A percentile compares a stretch with the other conserved stretches of the same genome.
Conservation (phyloP, 305 asterid species). For the Solanum hybrid region DNA sequence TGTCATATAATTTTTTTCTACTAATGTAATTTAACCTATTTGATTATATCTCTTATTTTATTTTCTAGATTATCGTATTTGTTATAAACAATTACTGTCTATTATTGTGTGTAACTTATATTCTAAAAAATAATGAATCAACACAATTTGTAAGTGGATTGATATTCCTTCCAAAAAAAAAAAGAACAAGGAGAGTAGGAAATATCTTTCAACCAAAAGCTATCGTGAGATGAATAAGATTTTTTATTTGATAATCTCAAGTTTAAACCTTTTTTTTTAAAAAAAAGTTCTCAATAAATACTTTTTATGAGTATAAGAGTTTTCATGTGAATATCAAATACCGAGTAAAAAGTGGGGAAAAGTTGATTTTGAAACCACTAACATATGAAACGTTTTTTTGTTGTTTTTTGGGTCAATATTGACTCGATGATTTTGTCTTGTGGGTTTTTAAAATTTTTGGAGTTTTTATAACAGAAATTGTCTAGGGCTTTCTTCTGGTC, state of each 20-base stretch:
- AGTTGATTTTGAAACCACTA: not conserved
- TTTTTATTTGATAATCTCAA: not conserved
- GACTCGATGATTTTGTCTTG: not conserved
- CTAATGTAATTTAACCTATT: not conserved
- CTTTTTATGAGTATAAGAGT: not conserved
- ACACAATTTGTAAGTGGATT: not conserved
- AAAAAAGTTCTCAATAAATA: not conserved
- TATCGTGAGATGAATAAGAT: not conserved
- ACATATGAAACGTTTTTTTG: not conserved
- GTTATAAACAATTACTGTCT: not conserved
- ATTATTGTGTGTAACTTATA: not conserved
- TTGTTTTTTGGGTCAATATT: not conserved
- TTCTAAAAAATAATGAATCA: not conserved
- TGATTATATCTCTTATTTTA: not conserved
- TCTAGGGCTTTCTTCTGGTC: not conserved
- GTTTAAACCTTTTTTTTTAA: rapidly evolving
- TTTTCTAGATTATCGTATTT: not conserved
- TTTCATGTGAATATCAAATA: not conserved
- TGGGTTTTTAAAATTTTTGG: not conserved
- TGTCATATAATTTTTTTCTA: not conserved
- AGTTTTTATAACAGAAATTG: not conserved
- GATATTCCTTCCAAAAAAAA: not conserved
- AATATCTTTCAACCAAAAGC: not conserved
- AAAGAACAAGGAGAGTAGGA: not conserved
- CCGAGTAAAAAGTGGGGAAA: too few relatives aligned